Evolutionary conservation across 2,329 filamentous ascomycete species (phyloP).

Genomic region (Rutstroemia sp.): DNA sequence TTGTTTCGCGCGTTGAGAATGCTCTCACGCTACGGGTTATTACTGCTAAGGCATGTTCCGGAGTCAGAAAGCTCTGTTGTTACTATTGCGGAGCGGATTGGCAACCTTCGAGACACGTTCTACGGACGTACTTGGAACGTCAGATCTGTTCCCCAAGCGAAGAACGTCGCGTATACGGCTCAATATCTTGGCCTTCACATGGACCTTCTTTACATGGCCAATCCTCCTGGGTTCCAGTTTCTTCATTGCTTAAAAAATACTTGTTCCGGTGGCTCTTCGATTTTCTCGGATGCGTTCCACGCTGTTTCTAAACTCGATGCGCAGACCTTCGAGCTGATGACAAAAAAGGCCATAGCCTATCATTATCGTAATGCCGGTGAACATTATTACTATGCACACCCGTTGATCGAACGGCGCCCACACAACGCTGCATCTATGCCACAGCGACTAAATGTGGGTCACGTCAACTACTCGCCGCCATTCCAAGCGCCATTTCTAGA

Average conservation of each 20-base stretch:
- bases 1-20: conserved; percentile 57
- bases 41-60: conserved; percentile 72
- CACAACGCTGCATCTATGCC: too few species aligned
- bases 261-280: conserved; percentile 70
- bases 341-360: conserved; percentile 44
- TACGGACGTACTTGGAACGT: conserved; percentile 93
- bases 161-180: conserved; percentile 88
- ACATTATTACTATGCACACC: conserved; percentile 52
- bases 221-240: conserved; percentile 75
- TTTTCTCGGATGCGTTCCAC: conserved; percentile 72
- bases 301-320: conserved; percentile 42
- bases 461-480: conserved; percentile 67
- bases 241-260: conserved; percentile 84
- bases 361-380: conserved; percentile 61
- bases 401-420: conserved; percentile 37
- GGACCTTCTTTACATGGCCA: conserved; percentile 80
- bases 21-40: conserved; percentile 60
- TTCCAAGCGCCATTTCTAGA: conserved; percentile 53
- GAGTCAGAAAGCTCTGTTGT: conserved; percentile 57
- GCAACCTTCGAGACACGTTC: conserved; percentile 75
- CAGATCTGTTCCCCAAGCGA: conserved; percentile 69
- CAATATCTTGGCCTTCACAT: conserved; percentile 82
- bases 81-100: conserved; percentile 64
- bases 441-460: conserved; percentile 1
- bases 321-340: conserved; percentile 34